Conservation (phyloP, 371 early-diverging fungal species). For the Fennellomyces sp. region DNA sequence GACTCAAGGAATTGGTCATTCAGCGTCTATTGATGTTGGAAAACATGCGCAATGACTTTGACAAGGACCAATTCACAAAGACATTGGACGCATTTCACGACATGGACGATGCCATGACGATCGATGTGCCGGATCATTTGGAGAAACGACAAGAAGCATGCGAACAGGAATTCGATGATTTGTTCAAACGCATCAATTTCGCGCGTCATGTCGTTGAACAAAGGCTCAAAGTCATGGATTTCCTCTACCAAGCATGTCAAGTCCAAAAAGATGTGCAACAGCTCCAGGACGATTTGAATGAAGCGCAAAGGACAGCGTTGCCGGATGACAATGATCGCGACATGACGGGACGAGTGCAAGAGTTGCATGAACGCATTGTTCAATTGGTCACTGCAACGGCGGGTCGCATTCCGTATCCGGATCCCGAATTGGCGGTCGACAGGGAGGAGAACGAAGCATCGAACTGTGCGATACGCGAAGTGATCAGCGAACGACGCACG, state of each 20-base stretch:
- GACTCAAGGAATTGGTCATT: constrained; percentile 30
- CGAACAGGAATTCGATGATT: constrained; percentile 37
- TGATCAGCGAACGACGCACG: constrained; percentile 25
- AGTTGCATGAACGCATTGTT: constrained; percentile 37
- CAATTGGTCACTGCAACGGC: constrained; percentile 40
- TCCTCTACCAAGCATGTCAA: constrained; percentile 32
- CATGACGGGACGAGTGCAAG: constrained; percentile 37
- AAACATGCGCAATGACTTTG: constrained; percentile 36
- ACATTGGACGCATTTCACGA: constrained; percentile 48
- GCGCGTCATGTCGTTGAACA: constrained; percentile 51
- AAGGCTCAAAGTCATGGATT: constrained; percentile 47
- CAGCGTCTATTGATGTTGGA: constrained; percentile 34
- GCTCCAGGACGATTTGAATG: constrained; percentile 19
- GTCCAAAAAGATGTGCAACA: constrained; percentile 15
- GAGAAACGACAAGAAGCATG: constrained; percentile 38
- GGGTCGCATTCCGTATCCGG: constrained; percentile 40
- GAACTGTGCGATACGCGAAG: constrained; percentile 31
- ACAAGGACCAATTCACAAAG: constrained; percentile 41
- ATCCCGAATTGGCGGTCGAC: constrained; percentile 21
- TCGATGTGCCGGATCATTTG: constrained; percentile 41
- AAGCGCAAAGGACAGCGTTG: constrained; percentile 17
- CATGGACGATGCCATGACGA: constrained; percentile 33
- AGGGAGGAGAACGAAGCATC: constrained; percentile 26
- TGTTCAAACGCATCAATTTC: constrained; percentile 38
- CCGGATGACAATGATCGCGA: constrained; percentile 40